These are phyloP conservation scores for Madurella mycetomatis DNA, from an alignment of 2,329 filamentous ascomycete genomes.

Conservation along the genomic window DNA sequence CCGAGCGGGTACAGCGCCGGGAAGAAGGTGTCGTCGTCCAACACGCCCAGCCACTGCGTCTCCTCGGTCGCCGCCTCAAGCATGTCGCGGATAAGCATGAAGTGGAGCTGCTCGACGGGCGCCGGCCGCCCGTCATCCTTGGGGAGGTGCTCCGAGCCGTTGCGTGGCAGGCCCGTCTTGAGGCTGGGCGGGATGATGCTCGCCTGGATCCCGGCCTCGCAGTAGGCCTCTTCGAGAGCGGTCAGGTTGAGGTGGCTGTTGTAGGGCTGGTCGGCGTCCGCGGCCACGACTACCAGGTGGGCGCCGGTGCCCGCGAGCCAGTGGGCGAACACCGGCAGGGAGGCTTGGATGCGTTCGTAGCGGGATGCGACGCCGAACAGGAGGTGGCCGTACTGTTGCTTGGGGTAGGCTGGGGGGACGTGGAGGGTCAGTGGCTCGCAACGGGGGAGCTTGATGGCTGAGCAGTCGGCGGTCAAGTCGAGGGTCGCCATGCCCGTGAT, in stretches of 20 bases:
- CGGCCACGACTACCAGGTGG: slow-evolving; percentile 48
- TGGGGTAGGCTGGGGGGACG: slow-evolving; percentile 43
- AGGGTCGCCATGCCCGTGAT: slow-evolving; percentile 32
- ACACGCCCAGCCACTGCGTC: slow-evolving; percentile 52
- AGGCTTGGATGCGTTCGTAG: slow-evolving; percentile 45
- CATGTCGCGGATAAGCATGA: slow-evolving; percentile 50
- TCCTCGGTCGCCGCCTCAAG: slow-evolving; percentile 38
- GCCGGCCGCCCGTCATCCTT: slow-evolving; percentile 29
- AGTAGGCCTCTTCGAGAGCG: slow-evolving; percentile 32
- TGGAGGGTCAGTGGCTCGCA: slow-evolving; percentile 44
- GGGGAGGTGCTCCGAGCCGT: not conserved
- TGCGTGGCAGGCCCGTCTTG: slow-evolving; percentile 24
- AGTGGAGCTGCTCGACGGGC: slow-evolving; percentile 51
- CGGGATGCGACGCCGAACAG: slow-evolving; percentile 56
- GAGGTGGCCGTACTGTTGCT: slow-evolving; percentile 44
- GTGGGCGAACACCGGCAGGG: slow-evolving; percentile 48
- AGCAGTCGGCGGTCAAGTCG: slow-evolving; percentile 30
- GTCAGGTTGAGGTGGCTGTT: slow-evolving; percentile 15
- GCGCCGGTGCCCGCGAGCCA: slow-evolving; percentile 52
- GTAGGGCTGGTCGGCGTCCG: slow-evolving; percentile 34
- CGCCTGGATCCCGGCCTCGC: slow-evolving; percentile 28
- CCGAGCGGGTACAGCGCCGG: slow-evolving; percentile 49
- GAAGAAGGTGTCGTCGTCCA: slow-evolving; percentile 64
- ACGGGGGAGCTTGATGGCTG: slow-evolving; percentile 24
- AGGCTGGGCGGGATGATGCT: slow-evolving; percentile 24